Evolutionary conservation across 371 early-diverging fungal species (phyloP).

Genomic region (Agmasoma carcini): DNA sequence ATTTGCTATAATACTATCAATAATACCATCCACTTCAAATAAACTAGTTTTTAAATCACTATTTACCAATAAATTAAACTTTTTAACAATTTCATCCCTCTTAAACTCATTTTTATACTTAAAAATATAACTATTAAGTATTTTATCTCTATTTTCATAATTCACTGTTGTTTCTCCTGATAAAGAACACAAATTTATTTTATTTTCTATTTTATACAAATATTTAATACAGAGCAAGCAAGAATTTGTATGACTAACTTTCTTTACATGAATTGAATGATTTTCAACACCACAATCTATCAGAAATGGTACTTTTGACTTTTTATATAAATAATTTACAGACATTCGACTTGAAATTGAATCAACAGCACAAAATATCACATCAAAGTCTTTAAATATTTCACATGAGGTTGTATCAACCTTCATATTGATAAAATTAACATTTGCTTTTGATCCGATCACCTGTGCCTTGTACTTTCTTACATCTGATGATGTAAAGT

Average conservation of each 20-base stretch:
- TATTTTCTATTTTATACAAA: slow-evolving; percentile 18
- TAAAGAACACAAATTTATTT: slow-evolving; percentile 12
- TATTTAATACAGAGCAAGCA: slow-evolving; percentile 47
- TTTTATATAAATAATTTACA: slow-evolving; percentile 38
- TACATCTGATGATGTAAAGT: slow-evolving; percentile 55
- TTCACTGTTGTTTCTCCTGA: not conserved
- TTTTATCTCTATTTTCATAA: slow-evolving; percentile 8
- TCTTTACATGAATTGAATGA: slow-evolving; percentile 28
- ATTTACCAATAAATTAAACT: slow-evolving; percentile 19
- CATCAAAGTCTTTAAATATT: slow-evolving; percentile 17
- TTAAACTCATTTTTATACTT: not conserved
- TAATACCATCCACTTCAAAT: slow-evolving; percentile 20
- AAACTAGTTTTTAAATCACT: slow-evolving; percentile 12
- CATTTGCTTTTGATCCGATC: not conserved
- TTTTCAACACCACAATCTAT: slow-evolving; percentile 44
- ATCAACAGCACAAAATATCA: slow-evolving; percentile 38
- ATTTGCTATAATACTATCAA: slow-evolving; percentile 31
- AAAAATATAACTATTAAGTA: slow-evolving; percentile 10
- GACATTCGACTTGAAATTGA: slow-evolving; percentile 40
- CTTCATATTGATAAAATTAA: slow-evolving; percentile 8
- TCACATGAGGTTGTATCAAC: not conserved
- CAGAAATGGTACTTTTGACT: slow-evolving; percentile 16
- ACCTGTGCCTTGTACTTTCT: slow-evolving; percentile 34
- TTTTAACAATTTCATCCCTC: slow-evolving; percentile 8
- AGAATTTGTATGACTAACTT: slow-evolving; percentile 9